A percentile compares a stretch with the other conserved stretches of the same genome.
Evolutionary conservation across 768 basidiomycete genomes (phyloP).

Genomic region (Boletus coccyginus): DNA sequence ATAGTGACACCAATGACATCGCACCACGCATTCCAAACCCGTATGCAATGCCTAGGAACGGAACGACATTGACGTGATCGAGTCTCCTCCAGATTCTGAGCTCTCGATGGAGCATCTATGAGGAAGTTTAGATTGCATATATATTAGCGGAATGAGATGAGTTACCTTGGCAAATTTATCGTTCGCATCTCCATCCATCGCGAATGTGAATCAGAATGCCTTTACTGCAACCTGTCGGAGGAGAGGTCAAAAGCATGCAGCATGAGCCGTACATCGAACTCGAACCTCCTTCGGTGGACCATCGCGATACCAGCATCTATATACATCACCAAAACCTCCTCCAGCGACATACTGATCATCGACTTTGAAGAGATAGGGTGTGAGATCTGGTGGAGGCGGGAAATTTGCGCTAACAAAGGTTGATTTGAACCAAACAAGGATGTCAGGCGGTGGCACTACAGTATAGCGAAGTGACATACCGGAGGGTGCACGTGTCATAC

Average conservation of each 20-base stretch:
- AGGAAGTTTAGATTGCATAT: not conserved
- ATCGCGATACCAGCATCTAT: constrained; percentile 2
- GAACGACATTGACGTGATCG: constrained; percentile 23
- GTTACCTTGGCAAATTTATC: not conserved
- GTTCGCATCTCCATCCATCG: not conserved
- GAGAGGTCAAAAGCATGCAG: not conserved
- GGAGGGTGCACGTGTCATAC: too few species aligned
- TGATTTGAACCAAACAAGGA: not conserved
- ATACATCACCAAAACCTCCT: constrained; percentile 18
- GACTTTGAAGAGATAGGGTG: not conserved
- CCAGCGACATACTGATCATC: not conserved
- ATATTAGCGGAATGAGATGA: not conserved
- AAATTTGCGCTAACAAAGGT: not conserved
- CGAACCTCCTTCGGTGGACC: constrained; percentile 8
- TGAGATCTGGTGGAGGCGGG: constrained; percentile 6
- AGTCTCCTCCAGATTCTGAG: constrained; percentile 19
- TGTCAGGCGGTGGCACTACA: too few species aligned
- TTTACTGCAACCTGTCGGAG: constrained; percentile 18
- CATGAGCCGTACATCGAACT: not conserved
- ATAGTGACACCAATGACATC: constrained; percentile 28
- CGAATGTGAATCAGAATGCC: constrained; percentile 5
- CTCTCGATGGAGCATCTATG: constrained; percentile 25
- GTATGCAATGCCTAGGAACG: constrained; percentile 24
- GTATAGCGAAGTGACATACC: too few species aligned
- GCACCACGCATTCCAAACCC: constrained; percentile 24